phyloP scores from a whole-genome alignment of 805 yeast genomes.

The Zygosaccharomyces kombuchaensis region DNA sequence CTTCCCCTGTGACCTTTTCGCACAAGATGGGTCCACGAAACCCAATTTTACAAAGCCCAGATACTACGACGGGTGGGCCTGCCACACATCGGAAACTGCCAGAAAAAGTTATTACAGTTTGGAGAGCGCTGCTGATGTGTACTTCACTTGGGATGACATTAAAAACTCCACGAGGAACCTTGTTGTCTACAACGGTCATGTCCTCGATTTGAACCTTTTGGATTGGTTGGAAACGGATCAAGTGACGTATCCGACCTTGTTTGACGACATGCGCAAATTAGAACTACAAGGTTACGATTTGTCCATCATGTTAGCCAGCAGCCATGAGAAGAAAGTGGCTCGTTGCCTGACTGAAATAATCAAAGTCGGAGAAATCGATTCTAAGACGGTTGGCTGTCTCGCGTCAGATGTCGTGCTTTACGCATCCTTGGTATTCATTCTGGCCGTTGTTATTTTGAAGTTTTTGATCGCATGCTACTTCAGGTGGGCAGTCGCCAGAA shows the following conservation, averaged over 20 bases:
- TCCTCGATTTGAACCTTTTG: slow-evolving; percentile 72
- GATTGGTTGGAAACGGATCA: slow-evolving; percentile 71
- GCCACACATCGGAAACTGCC: slow-evolving; percentile 74
- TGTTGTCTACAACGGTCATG: slow-evolving; percentile 85
- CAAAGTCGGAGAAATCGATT: slow-evolving; percentile 85
- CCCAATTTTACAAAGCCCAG: slow-evolving; percentile 54
- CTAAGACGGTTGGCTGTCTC: slow-evolving; percentile 88
- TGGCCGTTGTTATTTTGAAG: slow-evolving; percentile 72
- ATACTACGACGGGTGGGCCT: slow-evolving; percentile 82
- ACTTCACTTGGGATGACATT: slow-evolving; percentile 87
- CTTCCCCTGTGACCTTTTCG: slow-evolving; percentile 79
- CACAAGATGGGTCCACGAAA: slow-evolving; percentile 64
- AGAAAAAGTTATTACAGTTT: slow-evolving; percentile 63
- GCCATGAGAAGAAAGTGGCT: slow-evolving; percentile 65
- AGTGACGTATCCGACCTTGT: slow-evolving; percentile 65
- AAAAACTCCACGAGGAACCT: slow-evolving; percentile 64
- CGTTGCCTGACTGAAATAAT: slow-evolving; percentile 80
- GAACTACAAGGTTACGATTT: slow-evolving; percentile 74
- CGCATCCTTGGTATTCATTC: slow-evolving; percentile 76
- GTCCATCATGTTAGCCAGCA: slow-evolving; percentile 62
- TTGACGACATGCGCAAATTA: slow-evolving; percentile 56
- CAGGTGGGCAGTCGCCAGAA: slow-evolving; percentile 73
- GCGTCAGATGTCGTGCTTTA: slow-evolving; percentile 81
- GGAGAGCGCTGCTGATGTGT: slow-evolving; percentile 65
- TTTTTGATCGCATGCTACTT: slow-evolving; percentile 85